phyloP scores from a whole-genome alignment of 2,329 filamentous ascomycete genomes.

The Pestalotiopsis sp. region DNA sequence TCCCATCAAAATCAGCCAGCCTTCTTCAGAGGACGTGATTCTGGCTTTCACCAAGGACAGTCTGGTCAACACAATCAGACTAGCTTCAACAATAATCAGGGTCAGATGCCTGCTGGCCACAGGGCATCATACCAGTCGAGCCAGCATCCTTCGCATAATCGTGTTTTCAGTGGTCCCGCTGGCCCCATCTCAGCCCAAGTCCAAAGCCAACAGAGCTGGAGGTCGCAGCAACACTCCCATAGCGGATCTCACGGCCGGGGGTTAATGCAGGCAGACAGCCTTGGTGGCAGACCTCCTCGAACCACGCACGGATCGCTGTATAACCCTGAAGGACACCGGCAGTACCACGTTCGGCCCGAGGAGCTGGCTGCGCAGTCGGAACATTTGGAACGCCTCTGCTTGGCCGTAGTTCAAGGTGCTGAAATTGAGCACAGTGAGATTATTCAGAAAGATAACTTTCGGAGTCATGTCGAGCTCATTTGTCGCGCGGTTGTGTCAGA shows the following conservation, averaged over 20 bases:
- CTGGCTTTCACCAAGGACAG: conserved; percentile 18
- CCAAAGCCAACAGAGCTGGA: conserved; percentile 21
- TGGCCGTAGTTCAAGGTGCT: conserved; percentile 52
- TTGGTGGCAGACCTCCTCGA: conserved; percentile 20
- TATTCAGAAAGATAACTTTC: conserved; percentile 70
- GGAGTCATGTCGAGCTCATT: conserved; percentile 62
- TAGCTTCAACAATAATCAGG: conserved; percentile 14
- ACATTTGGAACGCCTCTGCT: conserved; percentile 50
- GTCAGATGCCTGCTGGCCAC: not conserved
- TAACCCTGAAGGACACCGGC: conserved; percentile 28
- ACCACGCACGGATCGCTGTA: conserved; percentile 31
- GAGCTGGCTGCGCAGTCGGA: conserved; percentile 49
- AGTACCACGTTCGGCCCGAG: conserved; percentile 35
- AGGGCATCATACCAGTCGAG: conserved; percentile 6
- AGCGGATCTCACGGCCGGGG: conserved; percentile 18
- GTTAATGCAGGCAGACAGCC: conserved; percentile 24
- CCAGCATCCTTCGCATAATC: conserved; percentile 16
- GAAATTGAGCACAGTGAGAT: conserved; percentile 67
- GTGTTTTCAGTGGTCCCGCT: conserved; percentile 16
- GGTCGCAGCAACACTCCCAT: conserved; percentile 19
- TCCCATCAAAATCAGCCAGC: not conserved
- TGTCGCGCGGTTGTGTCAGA: conserved; percentile 59
- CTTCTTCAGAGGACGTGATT: conserved; percentile 16
- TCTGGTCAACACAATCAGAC: conserved; percentile 23
- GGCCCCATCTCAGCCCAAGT: conserved; percentile 11